Conservation (phyloP, 257 asterid genomes). For the Capsicum rhomboideum region DNA sequence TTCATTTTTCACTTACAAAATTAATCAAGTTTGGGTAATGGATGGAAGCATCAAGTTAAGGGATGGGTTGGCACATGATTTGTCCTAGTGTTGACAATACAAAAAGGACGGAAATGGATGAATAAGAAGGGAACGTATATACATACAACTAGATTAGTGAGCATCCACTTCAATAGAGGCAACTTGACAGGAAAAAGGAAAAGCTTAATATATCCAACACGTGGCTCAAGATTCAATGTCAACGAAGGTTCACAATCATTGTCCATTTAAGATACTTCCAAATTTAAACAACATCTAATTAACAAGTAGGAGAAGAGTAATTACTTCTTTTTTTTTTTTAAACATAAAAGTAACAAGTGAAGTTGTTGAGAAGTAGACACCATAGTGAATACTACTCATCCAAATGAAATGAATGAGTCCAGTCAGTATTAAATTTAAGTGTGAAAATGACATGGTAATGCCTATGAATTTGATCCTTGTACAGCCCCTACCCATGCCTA, state of each 20-base stretch:
- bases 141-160: background rate
- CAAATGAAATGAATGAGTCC: too few species aligned
- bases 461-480: background rate
- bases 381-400: background rate
- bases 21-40: background rate
- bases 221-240: slow-evolving; percentile 20
- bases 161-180: background rate
- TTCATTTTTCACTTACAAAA: too few species aligned
- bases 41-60: background rate
- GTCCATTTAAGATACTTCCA: slow-evolving; percentile 8
- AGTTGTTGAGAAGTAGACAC: background rate
- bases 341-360: background rate
- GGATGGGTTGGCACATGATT: background rate
- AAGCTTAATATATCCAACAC: background rate
- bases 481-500: background rate
- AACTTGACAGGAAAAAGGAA: background rate
- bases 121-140: background rate
- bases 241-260: slow-evolving; percentile 10
- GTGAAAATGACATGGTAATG: background rate
- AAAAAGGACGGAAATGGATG: background rate
- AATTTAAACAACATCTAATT: background rate
- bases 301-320: background rate
- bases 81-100: background rate
- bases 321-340: too few species aligned
- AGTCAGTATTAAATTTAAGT: background rate